These are phyloP conservation scores for Globisporangium cystogenes DNA, from an alignment of 352 stramenopile genomes.

Conservation along the genomic window DNA sequence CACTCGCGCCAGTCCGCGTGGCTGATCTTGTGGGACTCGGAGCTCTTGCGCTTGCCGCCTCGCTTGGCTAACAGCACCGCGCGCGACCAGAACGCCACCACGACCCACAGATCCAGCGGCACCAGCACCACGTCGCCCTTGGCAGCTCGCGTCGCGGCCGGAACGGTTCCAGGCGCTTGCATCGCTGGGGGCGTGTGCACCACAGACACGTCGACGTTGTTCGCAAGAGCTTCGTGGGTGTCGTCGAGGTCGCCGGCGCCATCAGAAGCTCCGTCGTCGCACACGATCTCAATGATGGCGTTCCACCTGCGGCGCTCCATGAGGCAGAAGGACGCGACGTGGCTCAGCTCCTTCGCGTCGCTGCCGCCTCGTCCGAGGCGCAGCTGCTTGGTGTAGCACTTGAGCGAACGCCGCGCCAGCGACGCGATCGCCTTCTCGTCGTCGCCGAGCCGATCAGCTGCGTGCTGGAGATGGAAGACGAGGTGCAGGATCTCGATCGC, in stretches of 20 bases:
- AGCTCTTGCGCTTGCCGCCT: not conserved
- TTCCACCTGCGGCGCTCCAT: slow-evolving; percentile 9
- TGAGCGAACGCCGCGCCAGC: slow-evolving; percentile 1
- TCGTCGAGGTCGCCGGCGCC: not conserved
- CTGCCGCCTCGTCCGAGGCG: slow-evolving; percentile 2
- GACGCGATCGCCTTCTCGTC: not conserved
- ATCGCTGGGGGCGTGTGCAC: not conserved
- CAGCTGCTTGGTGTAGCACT: slow-evolving; percentile 10
- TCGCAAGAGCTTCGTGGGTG: slow-evolving; percentile 4
- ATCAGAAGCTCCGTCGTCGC: not conserved
- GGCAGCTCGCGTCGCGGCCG: not conserved
- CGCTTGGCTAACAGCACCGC: not conserved
- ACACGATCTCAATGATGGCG: slow-evolving; percentile 4
- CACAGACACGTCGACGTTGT: slow-evolving; percentile 2
- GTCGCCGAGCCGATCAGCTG: not conserved
- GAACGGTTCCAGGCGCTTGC: not conserved
- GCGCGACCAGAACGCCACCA: slow-evolving; percentile 15
- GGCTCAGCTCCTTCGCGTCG: too few relatives aligned
- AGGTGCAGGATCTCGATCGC: slow-evolving; percentile 19
- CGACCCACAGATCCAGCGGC: slow-evolving; percentile 14
- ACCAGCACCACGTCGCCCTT: slow-evolving; percentile 11
- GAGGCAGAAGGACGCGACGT: slow-evolving; percentile 3
- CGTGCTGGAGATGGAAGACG: slow-evolving; percentile 18
- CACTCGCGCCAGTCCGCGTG: slow-evolving; percentile 8
- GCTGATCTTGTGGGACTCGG: not conserved